Percentiles rank a stretch among this genome's conserved stretches.
Evolutionary conservation across 2,329 filamentous ascomycete species (phyloP).

Genomic region (Penicillium aurantiogriseum): DNA sequence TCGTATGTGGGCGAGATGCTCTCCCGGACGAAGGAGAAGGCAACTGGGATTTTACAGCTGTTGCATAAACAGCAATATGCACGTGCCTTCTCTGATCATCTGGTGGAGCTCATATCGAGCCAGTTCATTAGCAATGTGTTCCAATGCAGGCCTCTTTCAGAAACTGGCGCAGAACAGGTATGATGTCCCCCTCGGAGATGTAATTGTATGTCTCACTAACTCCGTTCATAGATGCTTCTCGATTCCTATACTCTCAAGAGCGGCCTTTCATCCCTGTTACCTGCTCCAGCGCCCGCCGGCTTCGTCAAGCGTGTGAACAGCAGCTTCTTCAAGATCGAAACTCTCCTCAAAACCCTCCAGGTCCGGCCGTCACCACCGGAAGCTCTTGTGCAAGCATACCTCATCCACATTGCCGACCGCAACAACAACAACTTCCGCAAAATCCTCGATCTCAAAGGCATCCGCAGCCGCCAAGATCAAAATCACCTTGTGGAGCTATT

Average conservation of each 20-base stretch:
- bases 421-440: constrained; percentile 95
- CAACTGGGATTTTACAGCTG: constrained; percentile 71
- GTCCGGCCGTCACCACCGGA: constrained; percentile 88
- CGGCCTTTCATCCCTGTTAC: constrained; percentile 50
- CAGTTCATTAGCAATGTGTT: constrained; percentile 81
- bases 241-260: constrained; percentile 74
- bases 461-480: constrained; percentile 76
- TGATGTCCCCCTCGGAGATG: constrained; percentile 10
- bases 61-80: constrained; percentile 92
- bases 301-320: constrained; percentile 85
- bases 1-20: constrained; percentile 84
- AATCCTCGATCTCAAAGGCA: constrained; percentile 91
- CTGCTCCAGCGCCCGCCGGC: constrained; percentile 58
- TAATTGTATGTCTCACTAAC: background rate
- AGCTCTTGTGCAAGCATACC: constrained; percentile 91
- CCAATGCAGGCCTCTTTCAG: constrained; percentile 84
- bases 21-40: constrained; percentile 66
- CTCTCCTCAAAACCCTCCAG: constrained; percentile 92
- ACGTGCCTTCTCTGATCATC: constrained; percentile 88
- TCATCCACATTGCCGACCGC: constrained; percentile 93
- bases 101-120: constrained; percentile 82
- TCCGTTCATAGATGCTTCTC: constrained; percentile 71
- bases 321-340: constrained; percentile 82
- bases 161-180: constrained; percentile 90
- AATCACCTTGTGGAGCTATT: constrained; percentile 82